These are phyloP conservation scores for Lasiosphaeria ovina DNA, from an alignment of 495 filamentous ascomycete genomes.

Conservation along the genomic window DNA sequence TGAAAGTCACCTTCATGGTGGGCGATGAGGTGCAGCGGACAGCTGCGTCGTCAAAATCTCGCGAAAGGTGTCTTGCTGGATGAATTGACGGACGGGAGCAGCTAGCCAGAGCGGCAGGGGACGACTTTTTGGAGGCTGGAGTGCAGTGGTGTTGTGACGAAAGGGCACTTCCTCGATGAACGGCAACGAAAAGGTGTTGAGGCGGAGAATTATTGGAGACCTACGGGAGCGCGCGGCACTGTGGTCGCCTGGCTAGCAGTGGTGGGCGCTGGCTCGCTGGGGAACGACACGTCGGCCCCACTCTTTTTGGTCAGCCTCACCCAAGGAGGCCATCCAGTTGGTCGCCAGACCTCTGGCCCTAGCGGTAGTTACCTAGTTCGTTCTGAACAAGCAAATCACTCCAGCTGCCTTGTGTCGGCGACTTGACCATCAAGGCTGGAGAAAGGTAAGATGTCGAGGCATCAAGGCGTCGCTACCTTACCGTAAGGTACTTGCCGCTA, in stretches of 20 bases:
- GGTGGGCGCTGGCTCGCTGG: not conserved
- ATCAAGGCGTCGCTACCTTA: no score
- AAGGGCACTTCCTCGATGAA: conserved; percentile 3
- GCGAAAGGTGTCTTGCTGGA: not conserved
- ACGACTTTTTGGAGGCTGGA: conserved; percentile 1
- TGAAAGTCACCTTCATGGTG: conserved; percentile 53
- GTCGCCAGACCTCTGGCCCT: not conserved
- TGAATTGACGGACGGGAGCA: conserved; percentile 2
- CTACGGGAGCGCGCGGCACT: conserved; percentile 10
- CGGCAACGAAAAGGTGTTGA: conserved; percentile 1
- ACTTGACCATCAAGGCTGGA: no score
- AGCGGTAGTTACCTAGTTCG: not conserved
- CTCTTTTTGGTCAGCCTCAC: conserved; percentile 8
- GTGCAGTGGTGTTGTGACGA: conserved; percentile 9
- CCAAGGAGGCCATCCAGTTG: not conserved
- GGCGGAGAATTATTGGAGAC: conserved; percentile 19
- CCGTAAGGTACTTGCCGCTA: no score
- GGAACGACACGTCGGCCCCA: not conserved
- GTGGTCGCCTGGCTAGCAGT: conserved; percentile 5
- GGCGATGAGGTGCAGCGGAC: conserved; percentile 35
- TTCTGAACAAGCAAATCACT: no score
- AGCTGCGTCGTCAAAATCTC: conserved; percentile 20
- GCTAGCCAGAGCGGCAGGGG: not conserved
- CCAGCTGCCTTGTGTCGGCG: no score
- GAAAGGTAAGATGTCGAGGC: no score